Evolutionary conservation across 768 basidiomycete species (phyloP).

Genomic region (Tremella mesenterica): DNA sequence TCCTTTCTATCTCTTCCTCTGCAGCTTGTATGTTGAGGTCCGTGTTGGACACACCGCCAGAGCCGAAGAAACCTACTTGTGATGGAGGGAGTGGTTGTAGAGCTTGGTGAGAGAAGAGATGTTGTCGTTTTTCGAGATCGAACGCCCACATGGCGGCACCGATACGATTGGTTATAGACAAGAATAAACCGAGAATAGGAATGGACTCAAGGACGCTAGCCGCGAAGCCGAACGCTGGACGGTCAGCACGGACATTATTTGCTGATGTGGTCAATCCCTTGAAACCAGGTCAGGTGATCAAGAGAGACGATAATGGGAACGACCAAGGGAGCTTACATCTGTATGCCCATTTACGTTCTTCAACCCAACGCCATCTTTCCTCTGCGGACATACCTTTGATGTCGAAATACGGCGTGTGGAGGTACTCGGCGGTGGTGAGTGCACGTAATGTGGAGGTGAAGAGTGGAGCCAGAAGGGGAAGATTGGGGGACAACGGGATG

Average conservation of each 20-base stretch:
- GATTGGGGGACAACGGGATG: conserved; percentile 40
- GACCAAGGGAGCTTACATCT: conserved; percentile 49
- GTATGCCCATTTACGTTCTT: conserved; percentile 86
- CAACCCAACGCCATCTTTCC: conserved; percentile 66
- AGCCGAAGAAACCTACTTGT: conserved; percentile 35
- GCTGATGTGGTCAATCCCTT: too few species aligned
- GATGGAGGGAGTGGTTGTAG: conserved; percentile 39
- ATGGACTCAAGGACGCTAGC: conserved; percentile 73
- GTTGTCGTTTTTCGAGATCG: conserved; percentile 49
- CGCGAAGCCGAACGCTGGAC: conserved; percentile 77
- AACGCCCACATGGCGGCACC: conserved; percentile 80
- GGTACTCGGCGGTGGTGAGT: conserved; percentile 44
- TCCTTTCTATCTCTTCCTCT: conserved; percentile 28
- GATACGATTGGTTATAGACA: conserved; percentile 76
- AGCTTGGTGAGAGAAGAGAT: conserved; percentile 44
- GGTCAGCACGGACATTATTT: too few species aligned
- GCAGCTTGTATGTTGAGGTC: conserved; percentile 31
- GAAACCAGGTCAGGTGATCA: not conserved
- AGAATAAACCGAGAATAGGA: conserved; percentile 70
- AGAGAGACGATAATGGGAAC: not conserved
- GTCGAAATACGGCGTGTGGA: conserved; percentile 61
- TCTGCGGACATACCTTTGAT: conserved; percentile 69
- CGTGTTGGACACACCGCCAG: conserved; percentile 17
- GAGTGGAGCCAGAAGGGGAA: conserved; percentile 44
- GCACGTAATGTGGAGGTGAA: conserved; percentile 43